phyloP scores from a whole-genome alignment of 1,284 basidiomycete genomes.

The Erythrobasidium hasegawianum region DNA sequence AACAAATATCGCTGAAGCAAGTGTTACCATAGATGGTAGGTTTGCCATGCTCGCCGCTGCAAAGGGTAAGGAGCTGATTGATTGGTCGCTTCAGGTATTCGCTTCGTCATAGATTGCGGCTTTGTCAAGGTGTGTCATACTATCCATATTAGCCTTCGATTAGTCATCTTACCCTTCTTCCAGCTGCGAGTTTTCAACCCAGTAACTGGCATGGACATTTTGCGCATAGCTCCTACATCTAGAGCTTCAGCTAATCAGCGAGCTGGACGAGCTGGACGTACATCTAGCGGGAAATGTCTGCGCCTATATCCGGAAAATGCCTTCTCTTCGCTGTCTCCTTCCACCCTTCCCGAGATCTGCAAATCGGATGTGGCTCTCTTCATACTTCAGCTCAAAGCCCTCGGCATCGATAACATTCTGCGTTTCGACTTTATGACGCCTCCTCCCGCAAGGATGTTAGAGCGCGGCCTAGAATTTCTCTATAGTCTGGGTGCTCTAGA shows the following conservation, averaged over 20 bases:
- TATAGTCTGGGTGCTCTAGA: conserved; percentile 55
- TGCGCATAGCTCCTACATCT: conserved; percentile 48
- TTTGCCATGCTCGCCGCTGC: too few relatives aligned
- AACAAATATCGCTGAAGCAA: conserved; percentile 96
- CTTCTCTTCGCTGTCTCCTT: conserved; percentile 60
- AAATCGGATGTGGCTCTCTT: conserved; percentile 82
- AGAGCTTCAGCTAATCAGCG: conserved; percentile 50
- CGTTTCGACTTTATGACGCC: conserved; percentile 85
- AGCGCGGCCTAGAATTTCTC: conserved; percentile 70
- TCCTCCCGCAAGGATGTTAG: conserved; percentile 79
- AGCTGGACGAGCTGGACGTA: conserved; percentile 51
- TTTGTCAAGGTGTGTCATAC: conserved; percentile 72
- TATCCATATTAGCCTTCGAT: conserved; percentile 54
- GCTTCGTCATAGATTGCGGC: conserved; percentile 91
- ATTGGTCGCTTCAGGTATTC: conserved; percentile 56
- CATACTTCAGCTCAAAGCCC: conserved; percentile 84
- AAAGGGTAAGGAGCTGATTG: background rate
- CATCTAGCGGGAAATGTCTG: conserved; percentile 80
- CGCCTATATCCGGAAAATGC: conserved; percentile 74
- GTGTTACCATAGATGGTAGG: conserved; percentile 81
- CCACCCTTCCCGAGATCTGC: conserved; percentile 82
- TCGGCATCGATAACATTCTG: conserved; percentile 87
- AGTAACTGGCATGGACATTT: conserved; percentile 47
- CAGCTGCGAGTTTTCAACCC: conserved; percentile 48
- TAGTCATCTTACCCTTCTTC: conserved; percentile 48